Percentiles rank a stretch among this genome's conserved stretches.
Evolutionary conservation across 139 green algal genomes (phyloP).

Genomic region (Ettlia oleoabundans): DNA sequence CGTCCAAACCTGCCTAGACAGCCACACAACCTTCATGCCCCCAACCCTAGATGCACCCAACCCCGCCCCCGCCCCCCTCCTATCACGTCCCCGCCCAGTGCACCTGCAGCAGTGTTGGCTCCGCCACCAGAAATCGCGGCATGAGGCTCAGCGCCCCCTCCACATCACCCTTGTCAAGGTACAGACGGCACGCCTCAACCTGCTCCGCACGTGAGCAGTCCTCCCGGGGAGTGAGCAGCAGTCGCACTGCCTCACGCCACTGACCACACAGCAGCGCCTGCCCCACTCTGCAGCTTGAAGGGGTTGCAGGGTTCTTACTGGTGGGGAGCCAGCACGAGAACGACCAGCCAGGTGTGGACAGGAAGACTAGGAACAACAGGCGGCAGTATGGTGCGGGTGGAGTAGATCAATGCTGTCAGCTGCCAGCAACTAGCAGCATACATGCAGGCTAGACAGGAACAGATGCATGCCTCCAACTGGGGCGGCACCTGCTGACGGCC

Average conservation of each 20-base stretch:
- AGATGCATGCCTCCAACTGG: too few relatives aligned
- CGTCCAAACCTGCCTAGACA: too few relatives aligned
- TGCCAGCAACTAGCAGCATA: too few relatives aligned
- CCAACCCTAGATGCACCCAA: slow-evolving; percentile 2
- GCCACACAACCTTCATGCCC: too few relatives aligned
- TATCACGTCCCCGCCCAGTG: background rate
- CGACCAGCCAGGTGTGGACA: too few relatives aligned
- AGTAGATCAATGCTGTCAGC: too few relatives aligned
- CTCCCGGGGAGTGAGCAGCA: slow-evolving; percentile 64
- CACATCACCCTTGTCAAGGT: slow-evolving; percentile 48
- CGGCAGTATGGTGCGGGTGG: too few relatives aligned
- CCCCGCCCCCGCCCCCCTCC: background rate
- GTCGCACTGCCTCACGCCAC: slow-evolving; percentile 68
- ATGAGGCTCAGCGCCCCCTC: slow-evolving; percentile 62
- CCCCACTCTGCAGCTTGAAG: slow-evolving; percentile 75
- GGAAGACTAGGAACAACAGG: too few relatives aligned
- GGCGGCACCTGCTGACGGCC: too few relatives aligned
- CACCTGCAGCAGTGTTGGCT: slow-evolving; percentile 68
- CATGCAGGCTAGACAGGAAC: too few relatives aligned
- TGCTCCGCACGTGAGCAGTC: slow-evolving; percentile 34
- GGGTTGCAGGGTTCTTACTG: too few relatives aligned
- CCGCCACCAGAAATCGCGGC: slow-evolving; percentile 62
- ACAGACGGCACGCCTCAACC: slow-evolving; percentile 40
- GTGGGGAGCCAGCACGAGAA: too few relatives aligned
- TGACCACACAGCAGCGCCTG: slow-evolving; percentile 75